A percentile compares a stretch with the other conserved stretches of the same genome.
Conservation (phyloP, 2,329 filamentous ascomycete genomes). For the Camillea tinctor region DNA sequence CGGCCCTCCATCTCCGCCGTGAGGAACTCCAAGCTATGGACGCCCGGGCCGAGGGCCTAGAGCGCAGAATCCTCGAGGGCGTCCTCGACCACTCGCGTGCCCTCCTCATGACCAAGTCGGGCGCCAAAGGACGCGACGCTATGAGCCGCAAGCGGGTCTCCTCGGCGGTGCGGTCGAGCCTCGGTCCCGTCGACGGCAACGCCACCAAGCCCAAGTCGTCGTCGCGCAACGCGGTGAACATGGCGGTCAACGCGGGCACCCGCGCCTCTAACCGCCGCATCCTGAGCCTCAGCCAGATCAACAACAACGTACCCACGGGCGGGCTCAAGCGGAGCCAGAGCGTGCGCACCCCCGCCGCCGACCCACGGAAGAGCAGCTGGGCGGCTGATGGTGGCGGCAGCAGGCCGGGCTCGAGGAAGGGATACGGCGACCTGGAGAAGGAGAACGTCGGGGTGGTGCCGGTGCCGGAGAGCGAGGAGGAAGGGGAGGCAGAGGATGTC, state of each 20-base stretch:
- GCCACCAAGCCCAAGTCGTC: slow-evolving; percentile 29
- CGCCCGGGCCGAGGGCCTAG: slow-evolving; percentile 78
- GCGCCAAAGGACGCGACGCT: slow-evolving; percentile 47
- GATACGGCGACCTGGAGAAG: slow-evolving; percentile 56
- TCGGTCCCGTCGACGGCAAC: slow-evolving; percentile 36
- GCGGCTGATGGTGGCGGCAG: slow-evolving; percentile 41
- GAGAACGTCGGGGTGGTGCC: slow-evolving; percentile 58
- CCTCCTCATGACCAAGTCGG: slow-evolving; percentile 72
- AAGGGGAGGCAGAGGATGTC: slow-evolving; percentile 30
- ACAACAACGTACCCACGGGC: slow-evolving; percentile 64
- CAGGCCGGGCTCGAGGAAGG: slow-evolving; percentile 39
- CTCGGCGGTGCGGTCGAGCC: slow-evolving; percentile 36
- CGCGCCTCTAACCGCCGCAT: slow-evolving; percentile 70
- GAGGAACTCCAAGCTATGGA: slow-evolving; percentile 94
- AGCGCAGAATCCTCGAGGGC: slow-evolving; percentile 89
- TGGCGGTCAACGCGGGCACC: slow-evolving; percentile 50
- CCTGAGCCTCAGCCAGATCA: slow-evolving; percentile 87
- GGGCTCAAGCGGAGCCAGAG: slow-evolving; percentile 77
- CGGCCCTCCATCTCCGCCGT: slow-evolving; percentile 80
- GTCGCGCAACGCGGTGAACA: slow-evolving; percentile 44
- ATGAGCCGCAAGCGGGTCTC: slow-evolving; percentile 59
- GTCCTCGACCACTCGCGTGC: slow-evolving; percentile 95
- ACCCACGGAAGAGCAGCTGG: slow-evolving; percentile 68
- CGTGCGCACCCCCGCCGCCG: slow-evolving; percentile 59
- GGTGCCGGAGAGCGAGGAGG: slow-evolving; percentile 64